Evolutionary conservation across 192 early-diverging fungal genomes (phyloP).

Genomic region (Phlyctochytrium bullatum): DNA sequence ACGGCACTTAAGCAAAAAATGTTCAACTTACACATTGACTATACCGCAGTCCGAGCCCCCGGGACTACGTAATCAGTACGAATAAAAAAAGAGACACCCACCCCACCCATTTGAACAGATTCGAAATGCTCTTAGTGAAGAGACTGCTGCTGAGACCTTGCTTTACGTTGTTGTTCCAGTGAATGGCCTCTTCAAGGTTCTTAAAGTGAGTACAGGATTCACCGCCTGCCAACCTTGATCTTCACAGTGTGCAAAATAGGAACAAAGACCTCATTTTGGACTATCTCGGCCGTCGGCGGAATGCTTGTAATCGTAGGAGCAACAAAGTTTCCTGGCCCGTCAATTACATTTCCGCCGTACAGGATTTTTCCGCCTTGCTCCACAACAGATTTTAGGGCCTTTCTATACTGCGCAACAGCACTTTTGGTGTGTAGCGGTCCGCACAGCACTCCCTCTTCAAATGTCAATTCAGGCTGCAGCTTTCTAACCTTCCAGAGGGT

Average conservation of each 20-base stretch:
- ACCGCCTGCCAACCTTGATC: constrained; percentile 28
- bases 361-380: constrained; percentile 83
- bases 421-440: constrained; percentile 87
- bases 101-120: constrained; percentile 92
- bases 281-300: constrained; percentile 67
- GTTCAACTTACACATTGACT: constrained; percentile 4
- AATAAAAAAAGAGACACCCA: neutral
- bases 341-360: constrained; percentile 76
- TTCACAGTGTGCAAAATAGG: constrained; percentile 58
- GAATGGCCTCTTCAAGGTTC: constrained; percentile 80
- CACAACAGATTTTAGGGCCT: constrained; percentile 76
- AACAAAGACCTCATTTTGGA: constrained; percentile 93
- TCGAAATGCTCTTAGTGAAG: constrained; percentile 77
- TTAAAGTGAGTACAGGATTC: constrained; percentile 5
- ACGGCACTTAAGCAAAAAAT: neutral
- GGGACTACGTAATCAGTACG: constrained; percentile 37
- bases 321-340: constrained; percentile 83
- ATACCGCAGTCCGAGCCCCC: constrained; percentile 83
- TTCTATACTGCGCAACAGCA: constrained; percentile 73
- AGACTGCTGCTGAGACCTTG: constrained; percentile 85
- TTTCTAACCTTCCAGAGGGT: constrained; percentile 64
- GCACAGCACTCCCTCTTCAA: constrained; percentile 68
- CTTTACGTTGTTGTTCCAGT: constrained; percentile 81
- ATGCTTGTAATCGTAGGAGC: constrained; percentile 89
- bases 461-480: neutral